Evolutionary conservation across 1,284 basidiomycete genomes (phyloP).

Genomic region (Flammula alnicola): DNA sequence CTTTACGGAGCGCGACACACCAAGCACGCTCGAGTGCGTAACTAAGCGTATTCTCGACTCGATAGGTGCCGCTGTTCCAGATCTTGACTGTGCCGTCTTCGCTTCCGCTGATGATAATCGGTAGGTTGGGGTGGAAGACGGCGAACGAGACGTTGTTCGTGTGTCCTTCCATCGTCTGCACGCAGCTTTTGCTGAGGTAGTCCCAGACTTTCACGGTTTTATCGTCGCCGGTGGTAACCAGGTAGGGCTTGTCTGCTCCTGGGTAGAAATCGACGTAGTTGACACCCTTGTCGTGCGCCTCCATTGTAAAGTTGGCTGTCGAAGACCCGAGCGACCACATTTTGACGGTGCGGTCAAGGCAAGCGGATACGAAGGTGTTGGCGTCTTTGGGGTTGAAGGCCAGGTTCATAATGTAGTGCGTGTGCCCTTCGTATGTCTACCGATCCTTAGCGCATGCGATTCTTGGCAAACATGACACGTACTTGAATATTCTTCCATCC

Average conservation of each 20-base stretch:
- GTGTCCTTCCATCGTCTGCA: conserved; percentile 98
- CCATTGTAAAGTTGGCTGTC: conserved; percentile 93
- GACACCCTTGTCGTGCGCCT: conserved; percentile 98
- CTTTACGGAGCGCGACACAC: conserved; percentile 88
- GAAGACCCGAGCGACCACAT: conserved; percentile 92
- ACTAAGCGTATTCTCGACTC: conserved; percentile 95
- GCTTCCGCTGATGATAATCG: conserved; percentile 94
- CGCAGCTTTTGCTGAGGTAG: conserved; percentile 97
- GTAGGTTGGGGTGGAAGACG: conserved; percentile 95
- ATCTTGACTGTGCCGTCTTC: conserved; percentile 98
- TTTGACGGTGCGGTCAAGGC: conserved; percentile 95
- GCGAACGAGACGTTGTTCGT: conserved; percentile 98
- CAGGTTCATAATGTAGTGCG: conserved; percentile 99
- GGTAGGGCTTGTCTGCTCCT: conserved; percentile 95
- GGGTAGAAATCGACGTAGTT: conserved; percentile 99
- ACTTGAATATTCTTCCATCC: conserved; percentile 97
- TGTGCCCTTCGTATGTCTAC: conserved; percentile 87
- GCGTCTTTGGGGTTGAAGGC: conserved; percentile 98
- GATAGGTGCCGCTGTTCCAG: conserved; percentile 97
- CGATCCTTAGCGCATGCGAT: conserved; percentile 10
- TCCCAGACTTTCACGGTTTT: conserved; percentile 99
- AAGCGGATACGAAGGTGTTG: conserved; percentile 95
- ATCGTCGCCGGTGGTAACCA: conserved; percentile 97
- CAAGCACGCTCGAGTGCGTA: conserved; percentile 97
- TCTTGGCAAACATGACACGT: conserved; percentile 26